Base-by-base conservation (phyloP, 2,329 filamentous ascomycete species). In the Cladosporium oxysporum region DNA sequence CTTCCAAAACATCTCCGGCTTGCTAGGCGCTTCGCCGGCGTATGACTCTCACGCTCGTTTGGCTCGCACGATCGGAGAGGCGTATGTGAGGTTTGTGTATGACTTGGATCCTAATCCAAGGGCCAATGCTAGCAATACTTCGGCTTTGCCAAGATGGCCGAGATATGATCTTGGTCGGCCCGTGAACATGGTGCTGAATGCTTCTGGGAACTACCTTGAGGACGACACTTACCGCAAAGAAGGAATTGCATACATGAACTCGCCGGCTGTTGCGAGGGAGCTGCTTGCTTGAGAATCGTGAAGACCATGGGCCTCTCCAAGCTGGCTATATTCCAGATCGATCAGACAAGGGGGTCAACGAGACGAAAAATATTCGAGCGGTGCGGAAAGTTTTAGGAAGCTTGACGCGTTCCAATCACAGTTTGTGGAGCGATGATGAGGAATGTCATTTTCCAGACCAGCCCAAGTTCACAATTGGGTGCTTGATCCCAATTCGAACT, bases 1-100 rank as follows among this genome's bases (percentile, higher is more conserved):
- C 67, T 84, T 85, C 71, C 81, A 84, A 70, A 84, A 84, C 64
- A 82, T 83, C 55, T 79, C 78, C 0, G 82, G 82, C 0, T 66
- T 79, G 28, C 72, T 84, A n/a, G 82, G 82, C 0, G 79, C 82
- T 0, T 77, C 81, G 26, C 82, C 82, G 0, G 57, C 69, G 41
- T 71, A 66, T 52, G 67, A 77, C 59, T 81, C 78, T 35, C 79
- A 82, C 57, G 74, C 71, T 26, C 78, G 83, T 50, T 69, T 77
- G 18, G 71, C 69, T n/a, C 68, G 66, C 8, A 62, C 53, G 6
- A 79, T 82, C 18, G 80, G 80, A 1, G 72, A 76, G 67, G 77
- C 80, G 0, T 83, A 83, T 64, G 74, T 81, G 14, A 72, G 77
- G 11, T 84, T 84, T 57, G 80, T 82, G 0, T 72, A 80, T 44